Evolutionary conservation across 192 early-diverging fungal genomes (phyloP).

Genomic region (Paraglomus occultum): DNA sequence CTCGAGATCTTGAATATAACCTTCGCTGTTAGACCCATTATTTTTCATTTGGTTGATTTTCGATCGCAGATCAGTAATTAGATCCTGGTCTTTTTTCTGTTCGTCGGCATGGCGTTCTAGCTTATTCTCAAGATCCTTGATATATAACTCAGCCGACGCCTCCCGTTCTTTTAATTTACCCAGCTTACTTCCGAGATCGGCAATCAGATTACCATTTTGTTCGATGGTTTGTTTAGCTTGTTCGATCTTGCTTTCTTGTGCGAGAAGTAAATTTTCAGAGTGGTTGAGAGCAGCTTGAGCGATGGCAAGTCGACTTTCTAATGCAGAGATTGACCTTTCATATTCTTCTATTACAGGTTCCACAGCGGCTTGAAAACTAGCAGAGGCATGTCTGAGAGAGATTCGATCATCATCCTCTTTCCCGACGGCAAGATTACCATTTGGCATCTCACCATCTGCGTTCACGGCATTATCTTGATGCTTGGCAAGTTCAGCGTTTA

Average conservation of each 20-base stretch:
- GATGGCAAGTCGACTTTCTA: conserved; percentile 60
- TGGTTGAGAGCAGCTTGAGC: conserved; percentile 57
- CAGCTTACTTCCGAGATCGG: not conserved
- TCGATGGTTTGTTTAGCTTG: conserved; percentile 2
- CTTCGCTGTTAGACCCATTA: conserved; percentile 26
- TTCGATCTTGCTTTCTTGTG: conserved; percentile 53
- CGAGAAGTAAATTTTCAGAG: conserved; percentile 51
- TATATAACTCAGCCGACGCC: conserved; percentile 10
- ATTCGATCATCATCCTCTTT: conserved; percentile 2
- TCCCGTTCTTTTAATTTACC: conserved; percentile 2
- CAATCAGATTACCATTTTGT: conserved; percentile 10
- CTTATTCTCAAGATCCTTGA: conserved; percentile 10
- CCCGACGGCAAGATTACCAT: conserved; percentile 5
- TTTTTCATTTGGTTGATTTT: conserved; percentile 1
- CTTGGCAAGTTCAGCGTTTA: not conserved
- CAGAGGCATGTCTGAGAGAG: not conserved
- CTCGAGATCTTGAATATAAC: conserved; percentile 34
- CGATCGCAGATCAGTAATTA: not conserved
- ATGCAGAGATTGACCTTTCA: conserved; percentile 56
- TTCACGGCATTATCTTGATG: not conserved
- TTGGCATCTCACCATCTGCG: no score
- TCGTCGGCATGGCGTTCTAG: not conserved
- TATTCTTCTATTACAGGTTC: conserved; percentile 71
- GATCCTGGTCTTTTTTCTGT: conserved; percentile 11
- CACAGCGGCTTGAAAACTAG: conserved; percentile 47